Base-by-base conservation (phyloP, 345 rosid genomes). In the Salix koriyanagi region DNA sequence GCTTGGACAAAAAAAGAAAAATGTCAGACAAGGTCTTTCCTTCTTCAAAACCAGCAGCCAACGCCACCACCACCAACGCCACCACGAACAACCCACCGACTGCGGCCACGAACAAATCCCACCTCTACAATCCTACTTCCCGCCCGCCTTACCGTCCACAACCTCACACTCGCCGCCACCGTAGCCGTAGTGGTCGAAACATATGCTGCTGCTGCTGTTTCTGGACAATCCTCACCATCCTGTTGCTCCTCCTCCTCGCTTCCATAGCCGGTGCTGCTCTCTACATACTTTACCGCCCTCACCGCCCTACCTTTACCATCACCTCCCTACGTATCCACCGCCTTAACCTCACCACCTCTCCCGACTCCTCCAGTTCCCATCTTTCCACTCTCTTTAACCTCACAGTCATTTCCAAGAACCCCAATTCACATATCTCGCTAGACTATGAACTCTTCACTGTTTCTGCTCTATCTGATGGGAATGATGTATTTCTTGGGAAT, bases 171-270 rank as follows among this genome's bases (percentile, higher is more conserved):
- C 79, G 85, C 73, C 89, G 85, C 13, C 92, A 87, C 30, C 88
- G 84, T 7, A 83, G 82, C 77, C 88, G 84, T 18, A 81, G 93
- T 7, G 88, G 90, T 7, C 88, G 94, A 44, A 88, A 83, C 85
- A 77, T 87, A 65, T 90, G 97, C 87, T 96, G 98, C 73, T 89
- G 99, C 75, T 91, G 87, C 71, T 92, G 92, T 84, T 93, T 94
- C 86, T 96, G 99, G 99, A 77, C 88, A 32, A 78, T 92, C 42
- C 89, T 96, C 37, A 10, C 87, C 23, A 11, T 92, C 62, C 89
- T 96, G 16, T 67, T 92, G 76, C 74, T 94, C 46, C 84, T 91
- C 71, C 88, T 96, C 61, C 52, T 93, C 8, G 88, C 87, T 1
- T 86, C 90, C 67, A 92, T 90, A 23, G 86, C 94, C 58, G 94